phyloP scores from a whole-genome alignment of 176 grass and related monocot genomes.

The Thinopyrum elongatum region DNA sequence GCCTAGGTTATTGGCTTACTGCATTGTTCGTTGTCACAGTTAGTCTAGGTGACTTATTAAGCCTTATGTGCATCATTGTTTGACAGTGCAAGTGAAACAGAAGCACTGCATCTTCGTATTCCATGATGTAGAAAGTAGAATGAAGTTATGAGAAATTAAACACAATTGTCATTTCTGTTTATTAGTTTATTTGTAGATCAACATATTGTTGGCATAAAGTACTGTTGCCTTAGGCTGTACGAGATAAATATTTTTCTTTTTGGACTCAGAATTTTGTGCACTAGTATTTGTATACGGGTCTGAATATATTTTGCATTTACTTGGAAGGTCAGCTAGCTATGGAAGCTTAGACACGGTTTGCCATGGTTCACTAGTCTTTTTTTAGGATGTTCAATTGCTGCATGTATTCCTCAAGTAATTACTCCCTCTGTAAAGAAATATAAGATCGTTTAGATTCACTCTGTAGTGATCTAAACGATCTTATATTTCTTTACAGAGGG shows the following conservation, averaged over 20 bases:
- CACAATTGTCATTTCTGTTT: background rate
- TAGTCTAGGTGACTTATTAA: conserved; percentile 13
- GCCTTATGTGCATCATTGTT: conserved; percentile 3
- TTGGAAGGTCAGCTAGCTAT: background rate
- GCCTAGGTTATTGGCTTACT: background rate
- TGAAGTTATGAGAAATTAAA: background rate
- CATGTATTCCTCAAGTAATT: background rate
- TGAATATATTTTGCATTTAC: background rate
- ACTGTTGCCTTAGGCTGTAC: background rate
- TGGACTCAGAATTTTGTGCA: background rate
- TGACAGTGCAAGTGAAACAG: conserved; percentile 17
- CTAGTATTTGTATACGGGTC: background rate
- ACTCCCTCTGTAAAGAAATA: no score
- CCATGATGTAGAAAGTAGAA: conserved; percentile 15
- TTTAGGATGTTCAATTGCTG: background rate
- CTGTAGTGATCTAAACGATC: no score
- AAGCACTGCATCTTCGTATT: background rate
- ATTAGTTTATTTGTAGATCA: conserved; percentile 8
- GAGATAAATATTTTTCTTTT: background rate
- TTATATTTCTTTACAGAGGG: no score
- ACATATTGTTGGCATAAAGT: conserved; percentile 1
- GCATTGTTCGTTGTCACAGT: conserved; percentile 1
- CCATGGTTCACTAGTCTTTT: background rate
- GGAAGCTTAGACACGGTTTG: background rate
- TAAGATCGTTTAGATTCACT: no score